These are phyloP conservation scores for Quercus aquifolioides DNA, from an alignment of 306 rosid species.

Conservation along the genomic window DNA sequence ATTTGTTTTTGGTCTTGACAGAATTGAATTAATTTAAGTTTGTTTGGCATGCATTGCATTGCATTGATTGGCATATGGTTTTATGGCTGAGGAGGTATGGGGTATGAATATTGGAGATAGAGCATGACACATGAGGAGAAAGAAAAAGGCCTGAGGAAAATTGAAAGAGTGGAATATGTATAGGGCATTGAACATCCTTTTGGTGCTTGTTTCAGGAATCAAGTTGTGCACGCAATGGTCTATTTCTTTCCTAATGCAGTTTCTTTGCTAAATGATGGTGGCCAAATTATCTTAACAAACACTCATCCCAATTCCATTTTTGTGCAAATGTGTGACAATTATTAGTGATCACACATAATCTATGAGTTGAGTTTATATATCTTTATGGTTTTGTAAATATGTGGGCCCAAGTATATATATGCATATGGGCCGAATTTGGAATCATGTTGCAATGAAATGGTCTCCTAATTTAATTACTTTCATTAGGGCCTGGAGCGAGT, in stretches of 20 bases:
- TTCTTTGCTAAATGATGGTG: neutral
- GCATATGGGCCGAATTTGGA: neutral
- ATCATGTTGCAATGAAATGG: neutral
- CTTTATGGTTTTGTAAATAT: neutral
- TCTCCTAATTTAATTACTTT: neutral
- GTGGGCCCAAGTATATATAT: neutral
- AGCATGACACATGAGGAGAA: too few species aligned
- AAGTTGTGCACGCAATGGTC: conserved; percentile 1
- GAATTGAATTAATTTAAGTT: too few species aligned
- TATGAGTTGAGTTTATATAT: neutral
- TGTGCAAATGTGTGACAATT: neutral
- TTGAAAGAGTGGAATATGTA: conserved; percentile 1
- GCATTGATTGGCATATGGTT: too few species aligned
- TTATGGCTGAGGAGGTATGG: too few species aligned
- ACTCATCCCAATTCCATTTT: neutral
- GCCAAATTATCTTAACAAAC: neutral
- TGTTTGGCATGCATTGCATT: too few species aligned
- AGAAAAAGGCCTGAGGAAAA: too few species aligned
- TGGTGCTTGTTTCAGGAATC: conserved; percentile 25
- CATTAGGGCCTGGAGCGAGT: too few species aligned
- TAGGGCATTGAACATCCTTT: conserved; percentile 18
- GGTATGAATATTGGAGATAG: too few species aligned
- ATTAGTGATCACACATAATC: neutral
- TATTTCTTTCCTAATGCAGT: neutral
- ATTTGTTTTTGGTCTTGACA: too few species aligned